These are phyloP conservation scores for Lachancea thermotolerans DNA, from an alignment of 805 yeast genomes.

Conservation along the genomic window DNA sequence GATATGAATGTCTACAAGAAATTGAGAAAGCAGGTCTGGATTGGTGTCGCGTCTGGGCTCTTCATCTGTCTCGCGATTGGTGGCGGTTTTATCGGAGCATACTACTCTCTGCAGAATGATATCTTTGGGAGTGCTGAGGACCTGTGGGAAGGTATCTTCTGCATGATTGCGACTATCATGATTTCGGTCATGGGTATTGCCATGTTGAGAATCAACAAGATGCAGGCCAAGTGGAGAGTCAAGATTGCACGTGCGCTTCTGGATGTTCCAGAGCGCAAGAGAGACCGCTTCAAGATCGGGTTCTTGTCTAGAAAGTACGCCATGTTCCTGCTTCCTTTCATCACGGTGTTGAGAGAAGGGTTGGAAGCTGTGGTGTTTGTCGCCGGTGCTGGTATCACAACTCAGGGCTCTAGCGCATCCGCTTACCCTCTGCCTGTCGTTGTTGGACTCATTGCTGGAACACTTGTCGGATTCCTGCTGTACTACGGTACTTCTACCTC, in stretches of 20 bases:
- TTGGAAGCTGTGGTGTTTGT: conserved; percentile 93
- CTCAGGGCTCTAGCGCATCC: conserved; percentile 45
- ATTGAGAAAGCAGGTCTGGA: conserved; percentile 78
- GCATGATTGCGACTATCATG: conserved; percentile 82
- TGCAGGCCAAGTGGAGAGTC: conserved; percentile 95
- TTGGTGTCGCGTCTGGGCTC: conserved; percentile 69
- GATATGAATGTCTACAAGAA: conserved; percentile 51
- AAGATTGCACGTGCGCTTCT: conserved; percentile 83
- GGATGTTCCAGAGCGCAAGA: conserved; percentile 44
- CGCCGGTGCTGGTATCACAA: conserved; percentile 84
- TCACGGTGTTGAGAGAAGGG: conserved; percentile 94
- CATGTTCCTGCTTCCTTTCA: conserved; percentile 82
- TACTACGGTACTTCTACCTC: conserved; percentile 77
- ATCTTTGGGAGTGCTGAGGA: conserved; percentile 86
- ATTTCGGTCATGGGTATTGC: conserved; percentile 94
- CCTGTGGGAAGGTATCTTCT: conserved; percentile 94
- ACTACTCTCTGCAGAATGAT: conserved; percentile 73
- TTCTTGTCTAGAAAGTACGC: conserved; percentile 66
- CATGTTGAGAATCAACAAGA: conserved; percentile 90
- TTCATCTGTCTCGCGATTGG: conserved; percentile 78
- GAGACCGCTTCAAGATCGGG: conserved; percentile 48
- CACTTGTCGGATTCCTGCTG: conserved; percentile 57
- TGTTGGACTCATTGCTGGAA: conserved; percentile 77
- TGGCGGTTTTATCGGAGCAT: conserved; percentile 90
- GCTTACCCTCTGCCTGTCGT: conserved; percentile 94